Base-by-base conservation (phyloP, 2,329 filamentous ascomycete species). In the Pseudogymnoascus sp. region DNA sequence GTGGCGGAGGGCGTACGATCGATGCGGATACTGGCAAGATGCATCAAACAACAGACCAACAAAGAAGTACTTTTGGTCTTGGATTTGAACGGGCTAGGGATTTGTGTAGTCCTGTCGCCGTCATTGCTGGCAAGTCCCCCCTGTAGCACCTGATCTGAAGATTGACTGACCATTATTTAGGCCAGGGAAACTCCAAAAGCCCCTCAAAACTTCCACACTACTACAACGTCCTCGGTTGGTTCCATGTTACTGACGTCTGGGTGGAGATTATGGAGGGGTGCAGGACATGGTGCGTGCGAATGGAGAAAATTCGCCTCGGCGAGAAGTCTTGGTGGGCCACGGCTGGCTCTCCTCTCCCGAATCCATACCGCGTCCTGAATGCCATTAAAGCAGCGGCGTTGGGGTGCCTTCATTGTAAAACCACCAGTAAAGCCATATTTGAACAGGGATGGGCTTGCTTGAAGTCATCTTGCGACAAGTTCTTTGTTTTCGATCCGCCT, bases 231-330 rank as follows among this genome's bases (percentile, higher is more conserved):
- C 74, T 91, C 39, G 85, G 77, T n/a, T 84, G 78, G 69, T 91
- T 89, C 69, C 81, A 84, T 56, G 74, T 88, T 10, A 87, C 85
- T 0, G 75, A 86, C 56, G 75, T 90, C 0, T 92, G 88, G 88
- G 75, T 72, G 9, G 88, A 92, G 65, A 78, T 76, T 61, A 73
- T 73, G 3, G 63, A 72, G 0, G 34, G 60, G 0, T 63, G 71
- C 5, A 68, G 65, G 1, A 64, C 71, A 0, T 78, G 80, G 65
- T 83, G 82, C 63, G 77, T 86, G 23, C 80, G 86, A 0, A 79
- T 90, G 3, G 84, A 91, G 68, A 87, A 86, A 62, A 71, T 88
- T 0, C 70, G 84, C 13, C 68, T 79, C 0, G 61, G 67, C 0
- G 70, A 72, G 9, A 72, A 72, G 19, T 83, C 82, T 33, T 89